Base-by-base conservation (phyloP, 257 asterid species). In the Fraxinus americana region DNA sequence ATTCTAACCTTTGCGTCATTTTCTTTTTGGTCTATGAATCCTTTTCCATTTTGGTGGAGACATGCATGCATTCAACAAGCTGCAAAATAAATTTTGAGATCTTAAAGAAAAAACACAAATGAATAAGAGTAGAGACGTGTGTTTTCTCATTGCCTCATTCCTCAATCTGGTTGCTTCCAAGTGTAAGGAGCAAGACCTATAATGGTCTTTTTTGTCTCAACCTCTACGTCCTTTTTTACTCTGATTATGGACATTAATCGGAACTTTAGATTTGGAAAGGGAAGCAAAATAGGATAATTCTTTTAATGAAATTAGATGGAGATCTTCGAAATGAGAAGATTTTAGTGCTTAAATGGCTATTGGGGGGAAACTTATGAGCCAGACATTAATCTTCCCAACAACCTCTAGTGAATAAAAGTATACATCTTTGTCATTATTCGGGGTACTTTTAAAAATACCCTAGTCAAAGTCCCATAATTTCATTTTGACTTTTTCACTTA, bases 141-240 rank as follows among this genome's bases (percentile, higher is more conserved):
- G 34, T 52, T 45, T 59, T 70, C 34, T 34, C 72, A 70, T 23
- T 50, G 43, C 41, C 13, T 54, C 70, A 23, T 41, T 23, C 43
- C 29, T 13, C 36, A 68, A 35, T n/a, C 7, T 10, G 45, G 32
- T 30, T 19, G 63, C 2, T 54, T 54, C 23, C 0, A 11, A 35
- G 63, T 77, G 48, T 52, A 34, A 76, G 50, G 36, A 43, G 27
- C 71, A 41, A 45, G 38, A 67, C n/a, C 19, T 54, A 66, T 14
- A 12, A 73, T 21, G 12, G 29, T n/a, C 63, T 29, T 19, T 71
- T 36, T 69, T 2, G 59, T 23, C 68, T 48, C 69, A 30, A 21
- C 48, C 21, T 30, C 32, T 2, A 23, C 41, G 21, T 14, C 43
- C 39, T 6, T 75, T 68, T 71, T 70, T 17, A 19, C 41, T 27